These are phyloP conservation scores for Paxillus rubicundulus DNA, from an alignment of 768 basidiomycete genomes.

Conservation along the genomic window DNA sequence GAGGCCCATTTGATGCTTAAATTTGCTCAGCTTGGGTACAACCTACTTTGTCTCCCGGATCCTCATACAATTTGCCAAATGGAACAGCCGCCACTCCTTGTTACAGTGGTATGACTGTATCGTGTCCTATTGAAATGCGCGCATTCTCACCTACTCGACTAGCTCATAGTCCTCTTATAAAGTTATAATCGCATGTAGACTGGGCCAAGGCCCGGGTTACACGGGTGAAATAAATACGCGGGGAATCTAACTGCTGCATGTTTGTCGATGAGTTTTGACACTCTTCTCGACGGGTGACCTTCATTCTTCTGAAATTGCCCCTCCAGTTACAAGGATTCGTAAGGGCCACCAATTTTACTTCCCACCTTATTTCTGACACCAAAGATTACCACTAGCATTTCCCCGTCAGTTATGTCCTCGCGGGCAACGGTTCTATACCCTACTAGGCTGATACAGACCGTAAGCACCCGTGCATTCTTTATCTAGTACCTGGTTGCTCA, in stretches of 20 bases:
- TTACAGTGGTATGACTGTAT: constrained; percentile 26
- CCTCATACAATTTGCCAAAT: constrained; percentile 20
- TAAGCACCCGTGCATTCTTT: constrained; percentile 26
- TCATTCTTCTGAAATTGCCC: constrained; percentile 16
- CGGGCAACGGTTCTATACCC: constrained; percentile 38
- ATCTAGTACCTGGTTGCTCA: neutral
- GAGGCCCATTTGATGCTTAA: constrained; percentile 12
- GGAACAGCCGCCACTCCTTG: constrained; percentile 25
- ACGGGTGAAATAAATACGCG: constrained; percentile 28
- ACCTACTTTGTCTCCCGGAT: constrained; percentile 18
- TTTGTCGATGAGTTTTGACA: neutral
- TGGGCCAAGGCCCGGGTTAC: constrained; percentile 41
- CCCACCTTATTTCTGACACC: neutral
- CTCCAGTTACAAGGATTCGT: constrained; percentile 16
- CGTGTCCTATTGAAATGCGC: neutral
- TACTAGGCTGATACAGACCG: constrained; percentile 48
- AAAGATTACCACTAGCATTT: constrained; percentile 25
- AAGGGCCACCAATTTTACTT: neutral
- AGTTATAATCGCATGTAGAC: constrained; percentile 48
- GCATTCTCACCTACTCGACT: neutral
- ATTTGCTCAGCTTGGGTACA: constrained; percentile 22
- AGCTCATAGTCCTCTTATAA: constrained; percentile 62
- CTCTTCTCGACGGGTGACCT: constrained; percentile 21
- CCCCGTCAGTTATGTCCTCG: constrained; percentile 38
- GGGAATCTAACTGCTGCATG: constrained; percentile 6